Base-by-base conservation (phyloP, 345 rosid species). In the Citrus trifoliata region DNA sequence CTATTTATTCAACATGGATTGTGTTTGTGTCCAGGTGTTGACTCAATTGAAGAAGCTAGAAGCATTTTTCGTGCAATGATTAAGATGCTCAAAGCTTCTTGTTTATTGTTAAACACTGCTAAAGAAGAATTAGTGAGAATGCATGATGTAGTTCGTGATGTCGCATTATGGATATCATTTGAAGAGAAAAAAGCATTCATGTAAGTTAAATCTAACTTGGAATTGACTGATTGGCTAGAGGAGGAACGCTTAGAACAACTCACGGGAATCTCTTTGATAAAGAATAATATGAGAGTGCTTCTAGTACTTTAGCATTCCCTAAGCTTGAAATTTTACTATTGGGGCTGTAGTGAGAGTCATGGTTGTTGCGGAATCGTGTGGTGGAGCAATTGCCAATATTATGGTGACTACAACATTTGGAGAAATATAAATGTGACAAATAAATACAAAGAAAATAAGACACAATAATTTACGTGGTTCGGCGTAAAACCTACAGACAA, bases 161-260 rank as follows among this genome's bases (percentile, higher is more conserved):
- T 78, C 16, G 55, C 48, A n/a, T 42, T 22, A 4, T n/a, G 30
- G 62, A 62, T 48, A 46, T 18, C 48, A 4, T 28, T 25, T 0
- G 1, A 56, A 10, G 71, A 37, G 8, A 10, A 71, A 21, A 8
- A 71, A 37, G 48, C 48, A 5, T 62, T 63, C 28, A 13, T 48
- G 55, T n/a, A n/a, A n/a, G 70, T 51, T 18, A 72, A 71, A 48
- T 4, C 64, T 62, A 66, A 63, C 38, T 2, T 7, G 4, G n/a
- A 42, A 33, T 55, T 72, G 76, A 40, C 4, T 2, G 71, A 62
- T 5, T 78, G 81, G 81, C 71, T 71, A 19, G 35, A 62, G 75
- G 30, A 22, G 12, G 42, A 38, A 21, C 5, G 30, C 27, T n/a
- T 69, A 3, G 60, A 69, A 32, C 5, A n/a, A 21, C 40, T 4